Conservation (phyloP, 1,139 yeast species). For the Saccharomyces hybrid region DNA sequence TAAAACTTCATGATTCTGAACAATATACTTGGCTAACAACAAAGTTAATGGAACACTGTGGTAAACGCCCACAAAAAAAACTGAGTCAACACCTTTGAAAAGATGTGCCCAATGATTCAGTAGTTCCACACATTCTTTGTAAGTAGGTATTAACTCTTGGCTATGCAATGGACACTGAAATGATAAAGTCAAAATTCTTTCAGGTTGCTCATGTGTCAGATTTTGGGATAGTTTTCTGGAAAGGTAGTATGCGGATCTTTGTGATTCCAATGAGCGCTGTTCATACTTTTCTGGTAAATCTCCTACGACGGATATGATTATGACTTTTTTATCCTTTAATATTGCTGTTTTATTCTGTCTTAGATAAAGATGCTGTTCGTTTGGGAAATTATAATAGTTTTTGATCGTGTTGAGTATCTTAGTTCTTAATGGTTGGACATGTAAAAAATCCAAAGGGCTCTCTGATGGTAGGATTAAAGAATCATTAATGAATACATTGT, state of each 20-base stretch:
- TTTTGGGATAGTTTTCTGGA: slow-evolving; percentile 21
- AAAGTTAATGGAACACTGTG: slow-evolving; percentile 30
- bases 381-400: slow-evolving; percentile 28
- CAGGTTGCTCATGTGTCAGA: slow-evolving; percentile 15
- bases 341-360: slow-evolving; percentile 9
- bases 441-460: slow-evolving; percentile 25
- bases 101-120: slow-evolving; percentile 23
- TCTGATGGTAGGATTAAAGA: slow-evolving; percentile 27
- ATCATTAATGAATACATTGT: slow-evolving; percentile 21
- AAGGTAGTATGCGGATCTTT: slow-evolving; percentile 23
- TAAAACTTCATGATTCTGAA: slow-evolving; percentile 12
- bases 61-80: slow-evolving; percentile 27
- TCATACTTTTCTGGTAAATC: slow-evolving; percentile 31
- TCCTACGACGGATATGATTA: slow-evolving; percentile 28
- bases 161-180: slow-evolving; percentile 27
- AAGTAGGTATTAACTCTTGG: slow-evolving; percentile 14
- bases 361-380: slow-evolving; percentile 28
- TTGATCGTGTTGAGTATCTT: slow-evolving; percentile 26
- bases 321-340: slow-evolving; percentile 16
- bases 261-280: slow-evolving; percentile 22
- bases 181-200: slow-evolving; percentile 20
- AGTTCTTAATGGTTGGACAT: slow-evolving; percentile 23
- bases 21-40: slow-evolving; percentile 17
- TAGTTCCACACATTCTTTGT: slow-evolving; percentile 19
- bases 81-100: slow-evolving; percentile 21